Conservation (phyloP, 371 early-diverging fungal genomes). For the Lichtheimia hyalospora region DNA sequence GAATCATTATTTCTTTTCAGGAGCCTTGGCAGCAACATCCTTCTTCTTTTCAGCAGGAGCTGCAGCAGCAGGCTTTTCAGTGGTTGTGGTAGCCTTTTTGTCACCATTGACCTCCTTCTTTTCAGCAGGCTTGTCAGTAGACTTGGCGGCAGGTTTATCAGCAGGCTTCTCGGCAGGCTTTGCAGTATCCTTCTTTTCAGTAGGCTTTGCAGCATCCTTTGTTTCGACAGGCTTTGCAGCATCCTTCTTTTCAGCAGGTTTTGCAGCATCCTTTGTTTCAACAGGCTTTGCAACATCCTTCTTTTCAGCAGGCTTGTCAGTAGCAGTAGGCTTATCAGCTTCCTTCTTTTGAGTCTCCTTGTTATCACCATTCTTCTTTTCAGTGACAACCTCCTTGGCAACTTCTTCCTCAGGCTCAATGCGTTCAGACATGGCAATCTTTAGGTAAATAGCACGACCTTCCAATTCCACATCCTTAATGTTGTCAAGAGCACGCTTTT, state of each 20-base stretch:
- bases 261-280: not conserved
- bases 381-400: not conserved
- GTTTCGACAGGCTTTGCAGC: too few species aligned
- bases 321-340: not conserved
- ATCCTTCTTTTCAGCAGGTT: conserved; percentile 5
- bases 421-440: conserved; percentile 65
- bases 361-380: not conserved
- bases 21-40: not conserved
- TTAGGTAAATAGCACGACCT: conserved; percentile 73
- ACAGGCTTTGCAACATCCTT: not conserved
- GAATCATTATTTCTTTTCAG: conserved; percentile 4
- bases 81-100: not conserved
- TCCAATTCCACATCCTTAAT: conserved; percentile 63
- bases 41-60: not conserved
- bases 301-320: not conserved
- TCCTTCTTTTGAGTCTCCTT: conserved; percentile 9
- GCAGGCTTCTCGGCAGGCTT: too few species aligned
- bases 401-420: not conserved
- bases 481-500: conserved; percentile 71
- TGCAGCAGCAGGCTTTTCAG: not conserved
- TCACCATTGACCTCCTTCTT: not conserved
- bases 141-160: not conserved
- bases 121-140: not conserved
- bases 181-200: not conserved
- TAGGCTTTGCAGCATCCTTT: conserved; percentile 5